Evolutionary conservation across 345 rosid genomes (phyloP).

Genomic region (Pugionium dolabratum): DNA sequence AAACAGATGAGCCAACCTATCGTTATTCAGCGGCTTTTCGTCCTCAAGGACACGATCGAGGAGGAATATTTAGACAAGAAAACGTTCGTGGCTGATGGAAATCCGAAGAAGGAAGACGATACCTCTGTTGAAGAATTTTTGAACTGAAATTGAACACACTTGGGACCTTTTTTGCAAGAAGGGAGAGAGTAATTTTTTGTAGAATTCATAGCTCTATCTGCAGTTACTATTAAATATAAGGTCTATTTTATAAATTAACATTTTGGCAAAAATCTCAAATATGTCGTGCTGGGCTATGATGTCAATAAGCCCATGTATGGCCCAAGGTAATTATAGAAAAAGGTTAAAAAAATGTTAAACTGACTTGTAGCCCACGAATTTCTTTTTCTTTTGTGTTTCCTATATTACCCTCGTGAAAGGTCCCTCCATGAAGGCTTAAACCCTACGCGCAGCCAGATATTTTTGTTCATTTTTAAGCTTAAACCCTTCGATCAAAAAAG

Average conservation of each 20-base stretch:
- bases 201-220: neutral
- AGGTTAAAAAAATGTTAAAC: conserved; percentile 6
- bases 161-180: neutral
- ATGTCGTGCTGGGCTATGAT: neutral
- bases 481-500: conserved; percentile 35
- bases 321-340: neutral
- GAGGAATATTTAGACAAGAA: conserved; percentile 71
- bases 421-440: conserved; percentile 21
- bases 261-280: neutral
- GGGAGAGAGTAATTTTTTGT: conserved; percentile 22
- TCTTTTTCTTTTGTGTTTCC: neutral
- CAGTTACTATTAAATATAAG: conserved; percentile 8
- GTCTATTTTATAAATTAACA: conserved; percentile 3
- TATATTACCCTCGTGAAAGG: too few species aligned
- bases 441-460: conserved; percentile 38
- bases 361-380: conserved; percentile 36
- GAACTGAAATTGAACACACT: conserved; percentile 29
- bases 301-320: conserved; percentile 23
- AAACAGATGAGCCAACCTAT: conserved; percentile 82
- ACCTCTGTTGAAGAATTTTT: conserved; percentile 42
- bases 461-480: conserved; percentile 11
- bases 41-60: conserved; percentile 83
- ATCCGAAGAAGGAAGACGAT: conserved; percentile 33
- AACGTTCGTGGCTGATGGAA: conserved; percentile 19
- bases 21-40: conserved; percentile 79